Conservation (phyloP, 768 basidiomycete genomes). For the Lentinula lateritia region DNA sequence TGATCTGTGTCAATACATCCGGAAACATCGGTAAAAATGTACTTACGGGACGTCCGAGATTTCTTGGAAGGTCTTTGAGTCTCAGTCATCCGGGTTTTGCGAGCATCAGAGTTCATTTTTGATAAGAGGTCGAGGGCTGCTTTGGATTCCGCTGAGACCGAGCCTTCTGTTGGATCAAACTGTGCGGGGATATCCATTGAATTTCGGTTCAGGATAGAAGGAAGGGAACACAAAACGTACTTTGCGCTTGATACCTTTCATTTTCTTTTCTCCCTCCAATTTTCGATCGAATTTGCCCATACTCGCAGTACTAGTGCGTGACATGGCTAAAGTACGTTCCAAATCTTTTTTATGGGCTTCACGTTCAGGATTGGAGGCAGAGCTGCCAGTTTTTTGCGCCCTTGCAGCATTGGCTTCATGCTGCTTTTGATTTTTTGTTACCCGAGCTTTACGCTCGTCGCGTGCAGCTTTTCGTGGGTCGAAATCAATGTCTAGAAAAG, state of each 20-base stretch:
- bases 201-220: background rate
- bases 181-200: slow-evolving; percentile 20
- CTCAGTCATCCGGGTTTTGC: slow-evolving; percentile 43
- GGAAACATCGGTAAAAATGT: background rate
- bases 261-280: slow-evolving; percentile 88
- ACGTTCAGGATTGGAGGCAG: slow-evolving; percentile 19
- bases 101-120: slow-evolving; percentile 68
- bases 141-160: slow-evolving; percentile 63
- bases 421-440: slow-evolving; percentile 83
- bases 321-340: slow-evolving; percentile 69
- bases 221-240: slow-evolving; percentile 27
- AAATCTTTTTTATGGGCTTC: slow-evolving; percentile 65
- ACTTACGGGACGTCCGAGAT: background rate
- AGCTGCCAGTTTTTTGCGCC: slow-evolving; percentile 21
- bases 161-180: slow-evolving; percentile 81
- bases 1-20: background rate
- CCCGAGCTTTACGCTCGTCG: slow-evolving; percentile 72
- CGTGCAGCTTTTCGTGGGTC: slow-evolving; percentile 77
- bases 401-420: slow-evolving; percentile 66
- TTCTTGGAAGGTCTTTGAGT: background rate
- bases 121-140: slow-evolving; percentile 70
- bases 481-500: slow-evolving; percentile 58
- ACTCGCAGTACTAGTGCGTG: slow-evolving; percentile 84
- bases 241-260: slow-evolving; percentile 89
- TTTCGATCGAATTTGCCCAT: slow-evolving; percentile 92